Evolutionary conservation across 1,284 basidiomycete genomes (phyloP), one percentile per base, ranked within the genome.

Genomic region (Omphalotus olearius): DNA sequence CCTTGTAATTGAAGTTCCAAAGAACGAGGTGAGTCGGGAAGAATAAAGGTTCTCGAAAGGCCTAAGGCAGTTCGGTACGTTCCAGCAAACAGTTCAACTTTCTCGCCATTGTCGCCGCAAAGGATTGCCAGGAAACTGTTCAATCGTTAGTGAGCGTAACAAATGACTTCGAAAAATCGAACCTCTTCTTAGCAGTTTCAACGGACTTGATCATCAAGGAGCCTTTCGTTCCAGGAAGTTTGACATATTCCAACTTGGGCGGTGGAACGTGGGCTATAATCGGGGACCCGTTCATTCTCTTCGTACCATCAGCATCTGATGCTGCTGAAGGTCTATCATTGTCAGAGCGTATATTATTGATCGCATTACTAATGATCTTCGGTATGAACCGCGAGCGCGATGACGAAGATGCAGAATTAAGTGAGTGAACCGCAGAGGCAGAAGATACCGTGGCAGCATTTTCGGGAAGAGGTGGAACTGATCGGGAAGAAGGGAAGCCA

Each of bases 61-160:
- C 87, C 86, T 7, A 90, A 76, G 2, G 90, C 87, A 17, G 87
- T 88, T 42, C 85, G 76, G 60, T 88, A 91, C 11, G 88, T 91
- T 28, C 88, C 91, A 28, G 91, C 91, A 66, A 93, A 93, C 3
- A 93, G 72, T 62, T 93, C 91, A 46, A 93, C 90, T 61, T 93
- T 90, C 69, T 93, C 91, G n/a, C 90, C 91, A 57, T 83, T 86
- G 37, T 93, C 91, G n/a, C 91, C 91, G 58, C 91, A 93, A 0
- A 93, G 75, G 59, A 93, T 93, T 4, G 91, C 91, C 25, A 93
- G 76, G 70, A 92, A 92, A 64, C 89, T 92, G 56, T 11, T 13
- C 3, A n/a, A 45, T 40, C 14, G 25, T 33, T 16, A 36, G 49
- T 11, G 45, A 20, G 23, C 28, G 16, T 48, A 25, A 37, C 14